Evolutionary conservation across 805 yeast species (phyloP), one percentile per base, ranked within the genome.

Genomic region (Starmerella floris): DNA sequence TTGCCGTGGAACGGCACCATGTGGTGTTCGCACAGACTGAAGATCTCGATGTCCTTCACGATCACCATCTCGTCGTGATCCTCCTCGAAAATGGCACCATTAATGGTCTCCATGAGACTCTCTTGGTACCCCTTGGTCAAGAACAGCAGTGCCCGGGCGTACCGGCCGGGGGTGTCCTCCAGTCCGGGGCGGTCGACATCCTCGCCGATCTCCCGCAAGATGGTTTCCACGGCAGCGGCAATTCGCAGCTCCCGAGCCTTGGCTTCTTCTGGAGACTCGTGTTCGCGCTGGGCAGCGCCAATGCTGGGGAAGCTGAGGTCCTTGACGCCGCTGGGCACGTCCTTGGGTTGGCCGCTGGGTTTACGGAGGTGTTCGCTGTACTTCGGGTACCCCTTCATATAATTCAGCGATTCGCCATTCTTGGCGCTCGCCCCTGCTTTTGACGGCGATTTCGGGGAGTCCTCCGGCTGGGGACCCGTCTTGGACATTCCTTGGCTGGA

Each of bases 31-130:
- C 99, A 91, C 41, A 91, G 68, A 3, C 95, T 83, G 60, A 78
- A 82, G 41, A 91, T 74, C 54, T 84, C 95, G 44, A 91, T 91
- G 62, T 91, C 96, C 57, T 88, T 73, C 22, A 91, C 98, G 50
- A 91, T 87, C 37, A 91, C 97, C 97, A 91, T 91, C 59, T 91
- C 99, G 61, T 91, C 97, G 59, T 91, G 98, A 59, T 91, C 94
- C 60, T 91, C 97, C 60, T 91, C 96, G 55, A 91, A 91, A 5
- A 91, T 94, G 0, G 98, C 98, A 47, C 87, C 72, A 55, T 91
- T 88, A 56, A 91, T 81, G 23, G 85, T 95, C 57, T 83, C 94
- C 49, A 83, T 72, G 46, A 91, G 80, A 60, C 85, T 87, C 53
- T 87, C 94, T 62, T 88, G 95, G 58, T 91, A 91, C 20, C 99